These are phyloP conservation scores for Keqinozyma sinolaborantium DNA, from an alignment of 1,139 yeast genomes.

Conservation along the genomic window DNA sequence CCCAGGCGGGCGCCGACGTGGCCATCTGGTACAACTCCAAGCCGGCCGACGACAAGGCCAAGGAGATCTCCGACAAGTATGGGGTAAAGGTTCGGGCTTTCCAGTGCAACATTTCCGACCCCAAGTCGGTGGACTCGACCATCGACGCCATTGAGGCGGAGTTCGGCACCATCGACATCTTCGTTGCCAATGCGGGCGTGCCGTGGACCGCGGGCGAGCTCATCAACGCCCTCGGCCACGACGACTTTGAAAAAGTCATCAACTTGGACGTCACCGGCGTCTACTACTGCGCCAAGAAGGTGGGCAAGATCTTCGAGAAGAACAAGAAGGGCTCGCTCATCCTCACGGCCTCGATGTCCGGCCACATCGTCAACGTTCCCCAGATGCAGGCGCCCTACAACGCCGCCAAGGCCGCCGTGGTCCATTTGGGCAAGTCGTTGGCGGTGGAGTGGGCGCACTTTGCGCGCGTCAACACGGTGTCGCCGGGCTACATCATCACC, in stretches of 20 bases:
- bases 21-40: conserved; percentile 68
- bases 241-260: conserved; percentile 62
- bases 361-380: conserved; percentile 77
- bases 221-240: conserved; percentile 52
- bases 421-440: conserved; percentile 71
- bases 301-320: conserved; percentile 69
- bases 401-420: conserved; percentile 83
- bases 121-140: conserved; percentile 54
- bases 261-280: conserved; percentile 74
- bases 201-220: conserved; percentile 79
- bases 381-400: conserved; percentile 85
- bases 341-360: conserved; percentile 84
- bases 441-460: conserved; percentile 85
- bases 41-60: conserved; percentile 60
- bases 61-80: conserved; percentile 53
- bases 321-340: conserved; percentile 71
- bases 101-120: conserved; percentile 63
- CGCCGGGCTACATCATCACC: conserved; percentile 74
- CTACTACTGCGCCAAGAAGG: conserved; percentile 67
- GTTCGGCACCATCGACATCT: conserved; percentile 27
- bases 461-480: conserved; percentile 72
- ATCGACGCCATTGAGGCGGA: conserved; percentile 60
- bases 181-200: conserved; percentile 90
- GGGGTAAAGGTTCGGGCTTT: conserved; percentile 70
- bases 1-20: conserved; percentile 89